phyloP scores from a whole-genome alignment of 352 stramenopile genomes.

The Phytophthora fragariae region DNA sequence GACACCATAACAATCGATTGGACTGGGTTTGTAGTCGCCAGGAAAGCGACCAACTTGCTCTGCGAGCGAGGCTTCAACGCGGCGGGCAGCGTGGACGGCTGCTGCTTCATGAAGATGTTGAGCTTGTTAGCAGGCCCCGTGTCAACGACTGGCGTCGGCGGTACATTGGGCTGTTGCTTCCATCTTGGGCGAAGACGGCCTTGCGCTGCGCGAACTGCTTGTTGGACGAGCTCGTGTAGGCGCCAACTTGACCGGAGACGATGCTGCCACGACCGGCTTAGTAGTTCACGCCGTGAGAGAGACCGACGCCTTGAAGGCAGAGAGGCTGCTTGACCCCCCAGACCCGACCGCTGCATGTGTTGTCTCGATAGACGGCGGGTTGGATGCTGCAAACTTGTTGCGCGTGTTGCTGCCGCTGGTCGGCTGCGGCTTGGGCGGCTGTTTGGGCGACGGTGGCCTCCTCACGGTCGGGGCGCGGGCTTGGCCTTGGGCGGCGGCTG shows the following conservation, averaged over 20 bases:
- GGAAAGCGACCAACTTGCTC: too few species aligned
- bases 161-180: too few species aligned
- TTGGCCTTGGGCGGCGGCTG: too few species aligned
- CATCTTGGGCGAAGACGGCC: too few species aligned
- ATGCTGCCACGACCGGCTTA: slow-evolving; percentile 19
- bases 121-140: too few species aligned
- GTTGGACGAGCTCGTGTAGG: slow-evolving; percentile 42
- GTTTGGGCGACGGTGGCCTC: slow-evolving; percentile 29
- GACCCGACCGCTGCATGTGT: slow-evolving; percentile 28
- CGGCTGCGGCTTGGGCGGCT: slow-evolving; percentile 32
- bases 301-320: slow-evolving; percentile 42
- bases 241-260: slow-evolving; percentile 36
- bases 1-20: too few species aligned
- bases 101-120: too few species aligned
- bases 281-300: slow-evolving; percentile 26
- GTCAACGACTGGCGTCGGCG: too few species aligned
- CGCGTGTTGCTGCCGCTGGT: slow-evolving; percentile 41
- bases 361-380: slow-evolving; percentile 56
- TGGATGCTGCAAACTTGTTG: slow-evolving; percentile 84
- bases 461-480: too few species aligned
- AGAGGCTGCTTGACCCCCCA: slow-evolving; percentile 26
- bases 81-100: too few species aligned
- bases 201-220: slow-evolving; percentile 70
- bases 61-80: too few species aligned
- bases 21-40: too few species aligned